A percentile compares a stretch with the other conserved stretches of the same genome.
Evolutionary conservation across 495 filamentous ascomycete genomes (phyloP).

Genomic region (Halenospora varia): DNA sequence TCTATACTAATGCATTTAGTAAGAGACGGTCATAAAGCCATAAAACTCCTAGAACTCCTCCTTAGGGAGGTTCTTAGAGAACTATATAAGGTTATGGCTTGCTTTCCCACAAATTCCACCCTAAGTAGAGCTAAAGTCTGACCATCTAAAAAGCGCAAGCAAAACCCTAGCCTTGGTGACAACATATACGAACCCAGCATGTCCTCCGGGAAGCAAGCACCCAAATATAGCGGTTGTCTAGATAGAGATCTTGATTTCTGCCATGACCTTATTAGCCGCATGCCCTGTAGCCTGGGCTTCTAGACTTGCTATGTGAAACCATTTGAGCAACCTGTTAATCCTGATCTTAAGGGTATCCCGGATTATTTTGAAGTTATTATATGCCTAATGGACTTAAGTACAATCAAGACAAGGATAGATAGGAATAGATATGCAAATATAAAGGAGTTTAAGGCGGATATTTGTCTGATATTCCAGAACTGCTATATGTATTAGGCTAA

Average conservation of each 20-base stretch:
- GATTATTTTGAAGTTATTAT: constrained; percentile 92
- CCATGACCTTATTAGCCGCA: constrained; percentile 44
- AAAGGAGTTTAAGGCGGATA: constrained; percentile 81
- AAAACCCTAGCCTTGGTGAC: neutral
- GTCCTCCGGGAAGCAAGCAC: constrained; percentile 18
- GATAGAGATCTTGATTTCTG: constrained; percentile 48
- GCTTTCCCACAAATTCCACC: constrained; percentile 20
- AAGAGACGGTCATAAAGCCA: constrained; percentile 36
- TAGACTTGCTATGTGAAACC: constrained; percentile 56
- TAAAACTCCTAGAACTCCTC: constrained; percentile 45
- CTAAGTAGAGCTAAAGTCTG: constrained; percentile 28
- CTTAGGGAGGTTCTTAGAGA: constrained; percentile 51
- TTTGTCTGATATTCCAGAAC: constrained; percentile 81
- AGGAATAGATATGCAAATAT: constrained; percentile 74
- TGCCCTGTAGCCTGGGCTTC: constrained; percentile 50
- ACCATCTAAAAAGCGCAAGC: constrained; percentile 4
- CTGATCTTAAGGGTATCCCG: constrained; percentile 88
- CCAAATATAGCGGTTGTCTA: constrained; percentile 24
- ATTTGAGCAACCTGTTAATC: constrained; percentile 84
- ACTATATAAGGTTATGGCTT: constrained; percentile 51
- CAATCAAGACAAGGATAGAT: constrained; percentile 69
- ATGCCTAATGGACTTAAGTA: constrained; percentile 90
- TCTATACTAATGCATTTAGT: neutral
- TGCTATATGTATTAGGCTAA: constrained; percentile 86
- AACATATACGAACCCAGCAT: too few relatives aligned